Percentiles rank a stretch among this genome's conserved stretches.
These are phyloP conservation scores for Penicillium paneum DNA, from an alignment of 2,329 filamentous ascomycete species.

Conservation along the genomic window DNA sequence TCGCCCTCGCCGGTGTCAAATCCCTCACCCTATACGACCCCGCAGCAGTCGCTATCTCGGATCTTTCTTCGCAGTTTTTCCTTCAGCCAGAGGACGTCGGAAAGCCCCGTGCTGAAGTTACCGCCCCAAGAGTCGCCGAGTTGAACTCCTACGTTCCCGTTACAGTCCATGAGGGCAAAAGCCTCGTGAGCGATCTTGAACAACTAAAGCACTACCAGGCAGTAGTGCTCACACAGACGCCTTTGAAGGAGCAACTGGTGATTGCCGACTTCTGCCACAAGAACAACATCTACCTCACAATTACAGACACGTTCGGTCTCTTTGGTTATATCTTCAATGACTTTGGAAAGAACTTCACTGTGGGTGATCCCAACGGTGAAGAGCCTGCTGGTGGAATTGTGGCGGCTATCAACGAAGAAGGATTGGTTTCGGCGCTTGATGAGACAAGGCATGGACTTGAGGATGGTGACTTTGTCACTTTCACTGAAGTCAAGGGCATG, in stretches of 20 bases:
- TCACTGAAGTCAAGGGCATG: constrained; percentile 90
- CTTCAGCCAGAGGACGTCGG: constrained; percentile 82
- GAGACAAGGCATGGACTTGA: constrained; percentile 93
- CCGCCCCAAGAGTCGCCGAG: constrained; percentile 84
- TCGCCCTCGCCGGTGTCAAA: constrained; percentile 96
- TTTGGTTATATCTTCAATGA: constrained; percentile 97
- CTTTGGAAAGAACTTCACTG: constrained; percentile 90
- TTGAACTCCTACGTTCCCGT: constrained; percentile 96
- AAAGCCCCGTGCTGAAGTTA: constrained; percentile 82
- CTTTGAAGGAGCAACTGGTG: constrained; percentile 73
- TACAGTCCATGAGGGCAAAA: constrained; percentile 62
- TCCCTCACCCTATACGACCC: constrained; percentile 92
- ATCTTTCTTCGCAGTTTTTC: constrained; percentile 97
- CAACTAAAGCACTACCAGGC: constrained; percentile 90
- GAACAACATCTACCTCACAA: constrained; percentile 86
- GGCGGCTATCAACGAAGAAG: constrained; percentile 83
- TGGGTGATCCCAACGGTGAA: constrained; percentile 87
- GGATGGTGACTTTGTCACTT: constrained; percentile 94
- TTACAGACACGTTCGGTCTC: constrained; percentile 85
- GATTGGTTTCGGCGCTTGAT: constrained; percentile 86
- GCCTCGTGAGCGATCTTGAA: constrained; percentile 70
- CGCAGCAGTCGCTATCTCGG: constrained; percentile 74
- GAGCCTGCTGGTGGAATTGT: constrained; percentile 83
- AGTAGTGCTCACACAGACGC: constrained; percentile 81
- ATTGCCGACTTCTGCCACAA: constrained; percentile 92